Evolutionary conservation across 1,139 yeast genomes (phyloP), one percentile per base, ranked within the genome.

Genomic region (Oligophagozyma castellii): DNA sequence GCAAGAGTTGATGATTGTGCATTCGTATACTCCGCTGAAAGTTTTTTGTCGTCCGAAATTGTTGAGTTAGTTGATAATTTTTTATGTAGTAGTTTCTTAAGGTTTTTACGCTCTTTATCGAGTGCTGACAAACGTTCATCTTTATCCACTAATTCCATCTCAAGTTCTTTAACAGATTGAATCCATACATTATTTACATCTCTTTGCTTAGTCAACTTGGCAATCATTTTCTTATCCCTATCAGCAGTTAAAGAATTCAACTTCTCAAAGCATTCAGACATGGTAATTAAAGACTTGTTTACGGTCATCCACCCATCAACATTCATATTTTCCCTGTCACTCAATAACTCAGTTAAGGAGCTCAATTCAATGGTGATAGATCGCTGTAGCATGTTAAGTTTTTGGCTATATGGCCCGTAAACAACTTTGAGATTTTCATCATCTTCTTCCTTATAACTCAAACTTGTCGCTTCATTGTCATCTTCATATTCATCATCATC

Each of bases 161-260:
- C 96, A 34, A 89, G 58, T 36, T 78, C 86, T 35, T 75, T 77
- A 35, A 89, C 79, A 4, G 93, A 81, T 40, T 70, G 71, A 42
- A 86, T 94, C 99, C 99, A 89, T 28, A 86, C 65, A 28, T 74
- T 69, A 45, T 89, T 84, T 31, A 84, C 72, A 48, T 81, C 89
- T 27, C 72, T 67, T 44, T 86, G 92, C 39, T 86, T 71, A 30
- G 78, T 81, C 29, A 80, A 59, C 40, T 62, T 65, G 33, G 67
- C 66, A 26, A 58, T 48, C 35, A 73, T 48, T 38, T 59, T 67
- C 25, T 47, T 50, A 34, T 56, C 61, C 32, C 61, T 48, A 19
- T 49, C 48, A 1, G 46, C 31, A 2, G 58, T 46, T 24, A 56
- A 35, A 1, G 34, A 24, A 19, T 53, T 52, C 37, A 55, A 41